phyloP scores from a whole-genome alignment of 352 stramenopile species.

The Phytophthora fragariaefolia region DNA sequence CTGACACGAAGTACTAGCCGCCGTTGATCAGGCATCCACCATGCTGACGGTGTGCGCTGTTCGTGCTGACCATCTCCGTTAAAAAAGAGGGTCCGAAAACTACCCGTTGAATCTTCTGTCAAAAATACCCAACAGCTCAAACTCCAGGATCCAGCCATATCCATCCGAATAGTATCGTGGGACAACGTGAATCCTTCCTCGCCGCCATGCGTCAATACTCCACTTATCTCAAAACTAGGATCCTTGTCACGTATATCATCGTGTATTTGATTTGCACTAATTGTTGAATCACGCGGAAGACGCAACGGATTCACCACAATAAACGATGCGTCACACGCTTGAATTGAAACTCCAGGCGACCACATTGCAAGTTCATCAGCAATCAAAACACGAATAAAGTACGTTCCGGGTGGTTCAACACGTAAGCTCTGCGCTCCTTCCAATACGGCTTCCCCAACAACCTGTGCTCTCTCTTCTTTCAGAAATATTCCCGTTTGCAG shows the following conservation, averaged over 20 bases:
- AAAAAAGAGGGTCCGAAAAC: constrained; percentile 81
- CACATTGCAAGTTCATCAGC: constrained; percentile 8
- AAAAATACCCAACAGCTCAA: constrained; percentile 76
- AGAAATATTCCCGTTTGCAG: constrained; percentile 29
- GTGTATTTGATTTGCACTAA: not conserved
- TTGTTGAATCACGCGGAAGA: not conserved
- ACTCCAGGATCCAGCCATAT: constrained; percentile 59
- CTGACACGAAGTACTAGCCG: constrained; percentile 75
- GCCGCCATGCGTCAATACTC: constrained; percentile 59
- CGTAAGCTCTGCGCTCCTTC: constrained; percentile 43
- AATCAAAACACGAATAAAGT: constrained; percentile 30
- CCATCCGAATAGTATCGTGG: constrained; percentile 43
- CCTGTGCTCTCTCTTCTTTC: constrained; percentile 1
- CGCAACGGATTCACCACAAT: constrained; percentile 24
- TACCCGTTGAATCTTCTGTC: constrained; percentile 56
- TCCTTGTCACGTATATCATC: constrained; percentile 9
- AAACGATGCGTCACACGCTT: constrained; percentile 28
- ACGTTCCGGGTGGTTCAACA: constrained; percentile 46
- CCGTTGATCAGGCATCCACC: constrained; percentile 75
- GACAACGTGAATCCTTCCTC: constrained; percentile 53
- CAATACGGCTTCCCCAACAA: not conserved
- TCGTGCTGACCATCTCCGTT: constrained; percentile 70
- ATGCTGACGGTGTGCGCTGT: constrained; percentile 82
- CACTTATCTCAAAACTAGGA: constrained; percentile 49
- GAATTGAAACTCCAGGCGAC: constrained; percentile 27